These are phyloP conservation scores for Nemania bipapillata DNA, from an alignment of 2,329 filamentous ascomycete genomes.

Conservation along the genomic window DNA sequence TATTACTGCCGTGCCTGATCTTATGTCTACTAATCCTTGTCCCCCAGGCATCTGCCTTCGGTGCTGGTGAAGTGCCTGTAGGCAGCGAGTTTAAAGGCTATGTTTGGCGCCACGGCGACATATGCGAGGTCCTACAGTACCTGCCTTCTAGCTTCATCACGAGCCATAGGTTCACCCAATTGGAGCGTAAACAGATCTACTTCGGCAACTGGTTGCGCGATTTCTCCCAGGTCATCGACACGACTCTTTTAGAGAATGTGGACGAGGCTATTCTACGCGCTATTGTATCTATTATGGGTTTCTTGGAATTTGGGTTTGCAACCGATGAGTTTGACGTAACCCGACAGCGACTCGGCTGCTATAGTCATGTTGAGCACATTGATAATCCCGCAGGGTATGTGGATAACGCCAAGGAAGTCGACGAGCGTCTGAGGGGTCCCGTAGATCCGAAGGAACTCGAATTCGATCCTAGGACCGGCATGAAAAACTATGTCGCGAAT, in stretches of 20 bases:
- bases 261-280: constrained; percentile 64
- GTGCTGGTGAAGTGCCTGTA: constrained; percentile 54
- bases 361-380: constrained; percentile 65
- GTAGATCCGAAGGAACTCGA: constrained; percentile 48
- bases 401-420: constrained; percentile 47
- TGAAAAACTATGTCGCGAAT: constrained; percentile 52
- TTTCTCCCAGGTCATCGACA: constrained; percentile 66
- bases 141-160: constrained; percentile 55
- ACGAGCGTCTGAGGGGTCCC: constrained; percentile 47
- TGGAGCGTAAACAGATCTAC: constrained; percentile 55
- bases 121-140: constrained; percentile 54
- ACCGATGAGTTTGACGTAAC: constrained; percentile 68
- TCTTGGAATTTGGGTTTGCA: constrained; percentile 67
- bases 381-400: constrained; percentile 57
- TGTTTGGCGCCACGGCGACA: constrained; percentile 57
- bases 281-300: constrained; percentile 65
- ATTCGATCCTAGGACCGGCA: constrained; percentile 49
- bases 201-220: constrained; percentile 62
- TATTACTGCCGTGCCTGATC: constrained; percentile 40
- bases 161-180: constrained; percentile 53
- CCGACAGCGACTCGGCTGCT: constrained; percentile 61
- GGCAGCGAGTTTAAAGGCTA: constrained; percentile 56
- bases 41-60: constrained; percentile 52
- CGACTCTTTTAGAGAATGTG: constrained; percentile 63
- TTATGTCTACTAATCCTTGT: constrained; percentile 52